Evolutionary conservation across 352 stramenopile species (phyloP).

Genomic region (Pythium utonaiense): DNA sequence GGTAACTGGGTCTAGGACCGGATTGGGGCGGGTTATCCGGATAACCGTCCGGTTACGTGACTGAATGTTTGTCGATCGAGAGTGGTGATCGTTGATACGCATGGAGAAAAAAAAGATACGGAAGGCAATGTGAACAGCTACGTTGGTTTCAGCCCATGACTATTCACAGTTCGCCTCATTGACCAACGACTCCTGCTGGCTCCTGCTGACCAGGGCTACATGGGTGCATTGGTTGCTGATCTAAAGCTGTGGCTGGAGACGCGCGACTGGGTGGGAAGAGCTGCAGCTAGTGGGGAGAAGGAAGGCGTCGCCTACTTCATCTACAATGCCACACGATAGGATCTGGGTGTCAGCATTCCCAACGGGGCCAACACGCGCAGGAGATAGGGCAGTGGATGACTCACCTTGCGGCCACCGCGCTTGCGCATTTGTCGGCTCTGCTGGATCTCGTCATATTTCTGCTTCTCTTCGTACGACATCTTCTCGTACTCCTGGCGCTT

Average conservation of each 20-base stretch:
- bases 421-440: constrained; percentile 71
- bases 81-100: constrained; percentile 22
- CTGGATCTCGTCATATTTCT: constrained; percentile 69
- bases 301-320: too few species aligned
- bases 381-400: too few species aligned
- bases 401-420: constrained; percentile 56
- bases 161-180: constrained; percentile 1
- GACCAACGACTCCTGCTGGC: too few species aligned
- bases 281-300: too few species aligned
- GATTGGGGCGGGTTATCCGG: constrained; percentile 19
- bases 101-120: constrained; percentile 3
- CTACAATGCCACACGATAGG: neutral
- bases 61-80: constrained; percentile 27
- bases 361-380: too few species aligned
- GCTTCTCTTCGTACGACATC: constrained; percentile 79
- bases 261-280: too few species aligned
- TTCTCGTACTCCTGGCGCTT: constrained; percentile 77
- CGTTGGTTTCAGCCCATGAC: constrained; percentile 12
- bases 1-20: constrained; percentile 18
- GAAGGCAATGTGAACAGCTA: neutral
- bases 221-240: too few species aligned
- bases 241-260: too few species aligned
- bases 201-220: too few species aligned
- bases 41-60: constrained; percentile 25
- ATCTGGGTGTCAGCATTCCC: neutral